Evolutionary conservation across 768 basidiomycete genomes (phyloP), one percentile per base, ranked within the genome.

Genomic region (Tremella mesenterica): DNA sequence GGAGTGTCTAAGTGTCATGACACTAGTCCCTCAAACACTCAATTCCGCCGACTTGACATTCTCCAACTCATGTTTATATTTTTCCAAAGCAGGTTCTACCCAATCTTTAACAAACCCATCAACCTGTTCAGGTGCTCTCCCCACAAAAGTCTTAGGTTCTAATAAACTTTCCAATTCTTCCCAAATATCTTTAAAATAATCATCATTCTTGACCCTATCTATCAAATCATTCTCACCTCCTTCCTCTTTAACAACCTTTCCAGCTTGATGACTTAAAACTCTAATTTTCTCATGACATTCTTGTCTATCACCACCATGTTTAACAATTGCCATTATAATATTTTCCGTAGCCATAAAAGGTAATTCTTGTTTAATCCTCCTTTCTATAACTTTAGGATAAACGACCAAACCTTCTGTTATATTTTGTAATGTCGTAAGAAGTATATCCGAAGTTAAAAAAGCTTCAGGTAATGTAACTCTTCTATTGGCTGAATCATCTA

Each of bases 291-390:
- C 95, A 71, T 97, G 95, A 7, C 89, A 89, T 74, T 89, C 90
- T 71, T 97, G 95, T 29, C 95, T 81, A 74, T 97, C 92, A 0
- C 92, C 93, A 20, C 89, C 89, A 75, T 88, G 68, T 57, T 77
- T 95, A 58, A 97, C 95, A 38, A 99, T 82, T 1, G 90, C 90
- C 95, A 99, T 97, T 76, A 97, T 97, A 75, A 99, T 81, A 73
- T 99, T 99, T 75, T 99, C 95, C 1, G 95, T 99, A 3, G 93
- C 91, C 95, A 99, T 97, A 80, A 97, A 97, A 0, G 95, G 95
- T 29, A 99, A 80, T 73, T 99, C 95, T 73, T 96, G 88, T 2
- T 83, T 74, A 72, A 99, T 92, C 31, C 89, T 83, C 36, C 90
- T 82, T 9, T 80, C 88, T 59, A 99, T 97, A 56, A 99, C 93